Base-by-base conservation (phyloP, 176 grass and related monocot genomes). In the Zoysia japonica region DNA sequence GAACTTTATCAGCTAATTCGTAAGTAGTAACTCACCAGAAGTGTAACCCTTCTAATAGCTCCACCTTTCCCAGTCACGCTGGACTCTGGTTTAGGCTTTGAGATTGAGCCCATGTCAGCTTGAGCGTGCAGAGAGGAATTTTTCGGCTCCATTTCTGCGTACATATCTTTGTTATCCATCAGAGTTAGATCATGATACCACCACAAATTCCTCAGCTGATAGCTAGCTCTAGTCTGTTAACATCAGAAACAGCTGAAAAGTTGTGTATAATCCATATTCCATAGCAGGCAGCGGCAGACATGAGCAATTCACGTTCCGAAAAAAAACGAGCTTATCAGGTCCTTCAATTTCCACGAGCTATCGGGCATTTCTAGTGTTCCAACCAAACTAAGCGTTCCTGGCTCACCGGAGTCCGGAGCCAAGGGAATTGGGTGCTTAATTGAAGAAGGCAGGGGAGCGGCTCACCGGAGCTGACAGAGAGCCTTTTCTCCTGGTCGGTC, bases 391-490 rank as follows among this genome's bases (percentile, higher is more conserved):
- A 17, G 78, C 45, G 48, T 17, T 14, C 5, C 44, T 68, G 46
- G 54, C 5, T 57, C n/a, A 28, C 57, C 8, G 9, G 57, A 35
- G 20, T 61, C n/a, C 8, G 9, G 57, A 78, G 67, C 85, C 14
- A 17, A 45, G 53, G 5, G 40, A 59, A 74, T 44, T 50, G 77
- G 6, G 49, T 19, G 67, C n/a, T 46, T 6, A 49, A 28, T 28
- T 28, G 4, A 72, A 36, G 38, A 15, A 16, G 20, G 52, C 13
- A 11, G 62, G 28, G 53, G 7, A 36, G 11, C 42, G 7, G 51
- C 76, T 84, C 74, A 93, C 90, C 90, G 19, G 87, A 61, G 79
- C 46, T 46, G 67, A 80, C 45, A 36, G 87, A 78, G 9, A 89
- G 70, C 2, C 75, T 81, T 13, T 90, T 87, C 64, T 90, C 87